A percentile compares a stretch with the other conserved stretches of the same genome.
Evolutionary conservation across 108 stramenopile species (phyloP).

Genomic region (Epithemia pelagica): DNA sequence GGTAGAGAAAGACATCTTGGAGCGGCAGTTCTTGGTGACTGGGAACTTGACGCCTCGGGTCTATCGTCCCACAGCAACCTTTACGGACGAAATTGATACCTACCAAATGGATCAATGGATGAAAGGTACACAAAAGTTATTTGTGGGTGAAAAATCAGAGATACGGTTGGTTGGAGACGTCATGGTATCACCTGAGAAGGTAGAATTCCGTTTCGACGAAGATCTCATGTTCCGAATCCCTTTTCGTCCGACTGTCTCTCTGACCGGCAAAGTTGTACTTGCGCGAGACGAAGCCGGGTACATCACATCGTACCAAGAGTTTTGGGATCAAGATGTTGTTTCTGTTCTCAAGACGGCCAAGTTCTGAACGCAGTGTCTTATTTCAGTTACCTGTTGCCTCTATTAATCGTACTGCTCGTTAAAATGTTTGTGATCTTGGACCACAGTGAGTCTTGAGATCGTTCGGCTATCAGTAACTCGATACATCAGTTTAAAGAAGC

Average conservation of each 20-base stretch:
- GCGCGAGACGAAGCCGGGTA: constrained; percentile 63
- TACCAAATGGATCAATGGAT: constrained; percentile 82
- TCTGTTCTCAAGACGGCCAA: constrained; percentile 72
- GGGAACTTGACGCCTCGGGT: constrained; percentile 70
- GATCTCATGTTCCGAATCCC: constrained; percentile 78
- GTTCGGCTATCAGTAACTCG: too few relatives aligned
- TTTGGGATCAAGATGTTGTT: constrained; percentile 81
- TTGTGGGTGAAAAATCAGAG: constrained; percentile 54
- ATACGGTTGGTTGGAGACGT: constrained; percentile 59
- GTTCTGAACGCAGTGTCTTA: constrained; percentile 18
- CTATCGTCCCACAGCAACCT: constrained; percentile 72
- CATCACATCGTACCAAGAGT: constrained; percentile 77
- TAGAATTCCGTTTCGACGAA: constrained; percentile 73
- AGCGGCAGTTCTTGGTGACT: constrained; percentile 62
- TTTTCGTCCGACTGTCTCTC: constrained; percentile 55
- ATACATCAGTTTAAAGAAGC: too few relatives aligned
- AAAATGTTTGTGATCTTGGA: too few relatives aligned
- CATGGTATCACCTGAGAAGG: constrained; percentile 28
- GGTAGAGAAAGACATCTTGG: constrained; percentile 51
- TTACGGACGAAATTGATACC: constrained; percentile 86
- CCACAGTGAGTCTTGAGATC: too few relatives aligned
- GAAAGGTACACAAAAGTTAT: constrained; percentile 67
- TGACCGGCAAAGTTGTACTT: constrained; percentile 71
- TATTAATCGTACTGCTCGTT: too few relatives aligned
- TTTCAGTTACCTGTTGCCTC: too few relatives aligned